Evolutionary conservation across 2,329 filamentous ascomycete genomes (phyloP), one percentile per base, ranked within the genome.

Genomic region (Aspergillus clavatus): DNA sequence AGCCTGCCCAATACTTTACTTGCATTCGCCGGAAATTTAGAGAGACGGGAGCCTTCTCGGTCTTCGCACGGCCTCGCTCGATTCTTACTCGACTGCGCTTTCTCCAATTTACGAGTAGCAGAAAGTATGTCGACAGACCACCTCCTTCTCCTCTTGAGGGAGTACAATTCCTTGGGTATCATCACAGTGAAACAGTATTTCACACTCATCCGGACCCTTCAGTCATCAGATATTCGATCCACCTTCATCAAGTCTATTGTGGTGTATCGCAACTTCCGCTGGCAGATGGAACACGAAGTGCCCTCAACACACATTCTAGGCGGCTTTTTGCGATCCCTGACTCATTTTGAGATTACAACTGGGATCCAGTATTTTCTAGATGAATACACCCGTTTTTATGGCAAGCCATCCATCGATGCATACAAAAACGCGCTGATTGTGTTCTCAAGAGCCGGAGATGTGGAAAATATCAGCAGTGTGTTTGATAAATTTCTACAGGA

Each of bases 391-490:
- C 45, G 49, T 16, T 65, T 68, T 14, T 55, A 68, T 52, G 51
- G 42, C 28, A 61, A 59, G 41, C 62, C 68, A 12, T 52, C 65
- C 7, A 33, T 53, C 4, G 41, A 52, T 24, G 61, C 59, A 16
- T 74, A 72, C 48, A 64, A 61, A 41, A 40, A 50, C 10, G 62
- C 64, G 3, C 59, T 77, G 31, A 60, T 57, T 7, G 66, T 65
- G 8, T 74, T 75, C 54, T 71, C 77, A 27, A 58, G 61, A 29
- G 64, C 69, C 42, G 76, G 76, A 21, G 71, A 80, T 50, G 65
- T 68, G 11, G 52, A 56, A 19, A 68, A 67, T 16, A 71, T 77
- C 23, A 56, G 72, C 31, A 57, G 62, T 26, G 45, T 77, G 6
- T 78, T 78, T 48, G 54, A 72, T 7, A 65, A 68, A 29, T 70